phyloP scores from a whole-genome alignment of 495 filamentous ascomycete species.

The Xylaria flabelliformis region DNA sequence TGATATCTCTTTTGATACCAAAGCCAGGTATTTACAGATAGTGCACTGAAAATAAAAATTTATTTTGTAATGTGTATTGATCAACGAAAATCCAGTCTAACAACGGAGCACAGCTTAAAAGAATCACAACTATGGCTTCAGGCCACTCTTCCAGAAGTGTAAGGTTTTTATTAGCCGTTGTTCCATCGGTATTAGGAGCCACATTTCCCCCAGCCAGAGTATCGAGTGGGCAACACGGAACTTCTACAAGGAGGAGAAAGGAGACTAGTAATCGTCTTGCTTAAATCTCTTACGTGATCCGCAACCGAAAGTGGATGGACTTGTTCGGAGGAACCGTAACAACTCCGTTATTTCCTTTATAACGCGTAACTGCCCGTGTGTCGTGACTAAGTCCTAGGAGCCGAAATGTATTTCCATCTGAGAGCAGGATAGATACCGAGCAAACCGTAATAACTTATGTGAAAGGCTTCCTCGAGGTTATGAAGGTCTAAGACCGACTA shows the following conservation, averaged over 20 bases:
- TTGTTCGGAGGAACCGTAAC: neutral
- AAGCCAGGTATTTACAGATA: too few species aligned
- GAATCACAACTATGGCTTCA: neutral
- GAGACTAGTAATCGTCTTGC: neutral
- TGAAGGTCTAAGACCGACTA: neutral
- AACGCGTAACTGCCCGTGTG: neutral
- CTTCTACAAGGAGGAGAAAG: neutral
- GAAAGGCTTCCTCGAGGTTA: neutral
- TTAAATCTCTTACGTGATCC: neutral
- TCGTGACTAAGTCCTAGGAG: neutral
- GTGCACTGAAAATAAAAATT: too few species aligned
- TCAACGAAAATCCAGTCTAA: neutral
- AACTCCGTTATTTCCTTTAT: neutral
- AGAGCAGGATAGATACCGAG: neutral
- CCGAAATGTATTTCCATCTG: neutral
- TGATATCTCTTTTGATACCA: too few species aligned
- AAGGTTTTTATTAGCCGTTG: neutral
- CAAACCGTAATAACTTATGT: too few species aligned
- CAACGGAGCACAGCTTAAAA: neutral
- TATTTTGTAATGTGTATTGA: neutral
- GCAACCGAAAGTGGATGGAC: neutral
- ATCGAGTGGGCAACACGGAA: neutral
- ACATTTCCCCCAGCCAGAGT: neutral
- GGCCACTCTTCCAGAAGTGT: neutral
- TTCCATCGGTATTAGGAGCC: neutral